phyloP scores from a whole-genome alignment of 2,329 filamentous ascomycete genomes.

The Ceratocystis lukuohia region DNA sequence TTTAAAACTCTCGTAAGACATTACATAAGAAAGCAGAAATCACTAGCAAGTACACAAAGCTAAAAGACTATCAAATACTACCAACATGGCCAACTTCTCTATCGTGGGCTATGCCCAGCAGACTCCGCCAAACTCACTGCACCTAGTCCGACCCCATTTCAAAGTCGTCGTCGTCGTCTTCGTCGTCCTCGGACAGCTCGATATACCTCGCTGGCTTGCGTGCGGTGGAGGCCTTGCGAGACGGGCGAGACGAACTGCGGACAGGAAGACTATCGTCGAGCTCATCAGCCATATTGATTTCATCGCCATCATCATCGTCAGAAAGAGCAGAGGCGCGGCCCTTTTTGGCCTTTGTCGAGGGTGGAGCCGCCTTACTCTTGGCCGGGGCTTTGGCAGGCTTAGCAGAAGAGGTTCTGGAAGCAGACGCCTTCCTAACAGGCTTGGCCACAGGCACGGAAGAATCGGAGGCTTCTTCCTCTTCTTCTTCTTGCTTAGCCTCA shows the following conservation, averaged over 20 bases:
- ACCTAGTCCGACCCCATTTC: conserved; percentile 18
- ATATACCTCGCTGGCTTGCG: conserved; percentile 21
- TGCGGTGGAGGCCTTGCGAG: conserved; percentile 18
- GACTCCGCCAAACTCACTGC: neutral
- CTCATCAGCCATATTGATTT: conserved; percentile 32
- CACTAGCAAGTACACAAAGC: neutral
- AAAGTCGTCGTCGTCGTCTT: conserved; percentile 17
- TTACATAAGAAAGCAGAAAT: conserved; percentile 2
- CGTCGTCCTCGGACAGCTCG: conserved; percentile 16
- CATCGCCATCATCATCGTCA: conserved; percentile 28
- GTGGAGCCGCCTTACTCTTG: neutral
- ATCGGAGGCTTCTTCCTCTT: neutral
- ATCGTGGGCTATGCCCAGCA: neutral
- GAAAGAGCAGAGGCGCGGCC: neutral
- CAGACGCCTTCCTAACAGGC: neutral
- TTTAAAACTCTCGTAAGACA: neutral
- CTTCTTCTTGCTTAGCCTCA: conserved; percentile 28
- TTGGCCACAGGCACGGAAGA: neutral
- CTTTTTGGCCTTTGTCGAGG: neutral
- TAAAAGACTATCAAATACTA: neutral
- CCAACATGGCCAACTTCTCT: neutral
- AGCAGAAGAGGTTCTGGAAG: neutral
- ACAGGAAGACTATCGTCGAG: conserved; percentile 27
- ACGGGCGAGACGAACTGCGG: conserved; percentile 1
- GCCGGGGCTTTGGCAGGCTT: conserved; percentile 3